These are phyloP conservation scores for Huntiella omanensis DNA, from an alignment of 2,329 filamentous ascomycete species.

Conservation along the genomic window DNA sequence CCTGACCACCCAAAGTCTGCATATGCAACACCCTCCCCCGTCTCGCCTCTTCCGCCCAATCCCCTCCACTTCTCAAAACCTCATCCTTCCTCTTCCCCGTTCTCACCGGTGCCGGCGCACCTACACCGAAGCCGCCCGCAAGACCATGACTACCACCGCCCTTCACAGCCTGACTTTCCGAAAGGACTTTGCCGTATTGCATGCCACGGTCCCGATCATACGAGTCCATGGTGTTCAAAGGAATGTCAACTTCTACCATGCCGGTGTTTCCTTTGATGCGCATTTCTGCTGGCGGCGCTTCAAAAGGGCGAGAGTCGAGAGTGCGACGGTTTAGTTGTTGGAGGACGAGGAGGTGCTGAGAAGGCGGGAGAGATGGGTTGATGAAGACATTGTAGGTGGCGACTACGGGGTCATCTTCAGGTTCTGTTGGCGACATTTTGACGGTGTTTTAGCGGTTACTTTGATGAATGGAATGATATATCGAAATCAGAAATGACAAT, in stretches of 20 bases:
- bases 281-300: conserved; percentile 53
- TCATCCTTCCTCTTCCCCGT: conserved; percentile 19
- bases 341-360: conserved; percentile 57
- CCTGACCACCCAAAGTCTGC: conserved; percentile 74
- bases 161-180: conserved; percentile 37
- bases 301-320: conserved; percentile 28
- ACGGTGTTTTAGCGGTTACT: background rate
- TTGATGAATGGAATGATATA: too few species aligned
- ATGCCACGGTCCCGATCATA: conserved; percentile 76
- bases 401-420: conserved; percentile 47
- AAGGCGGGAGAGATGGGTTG: conserved; percentile 47
- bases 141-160: conserved; percentile 50
- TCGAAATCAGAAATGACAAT: too few species aligned
- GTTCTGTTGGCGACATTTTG: conserved; percentile 13
- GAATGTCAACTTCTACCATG: conserved; percentile 84
- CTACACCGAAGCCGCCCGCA: conserved; percentile 53
- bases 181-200: conserved; percentile 62
- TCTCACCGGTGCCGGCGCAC: conserved; percentile 23
- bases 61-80: conserved; percentile 23
- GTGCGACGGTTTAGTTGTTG: conserved; percentile 70
- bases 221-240: conserved; percentile 49
- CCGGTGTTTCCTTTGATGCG: conserved; percentile 68
- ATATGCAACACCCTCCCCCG: conserved; percentile 55
- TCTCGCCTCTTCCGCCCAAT: conserved; percentile 49
- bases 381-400: conserved; percentile 71